phyloP scores from a whole-genome alignment of 441 rosid genomes.

The Pelargonium fulgidum region DNA sequence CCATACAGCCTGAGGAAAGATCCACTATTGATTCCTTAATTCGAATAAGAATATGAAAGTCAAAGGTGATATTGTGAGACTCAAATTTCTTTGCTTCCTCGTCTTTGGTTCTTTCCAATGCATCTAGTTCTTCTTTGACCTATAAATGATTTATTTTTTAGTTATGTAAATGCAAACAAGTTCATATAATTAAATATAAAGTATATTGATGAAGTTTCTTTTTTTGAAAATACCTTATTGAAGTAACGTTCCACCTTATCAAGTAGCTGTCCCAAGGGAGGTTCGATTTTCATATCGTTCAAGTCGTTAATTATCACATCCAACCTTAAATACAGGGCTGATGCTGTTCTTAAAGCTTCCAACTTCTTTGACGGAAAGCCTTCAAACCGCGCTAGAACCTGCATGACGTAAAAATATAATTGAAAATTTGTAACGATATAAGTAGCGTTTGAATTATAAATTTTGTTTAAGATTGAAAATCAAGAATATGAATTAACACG shows the following conservation, averaged over 20 bases:
- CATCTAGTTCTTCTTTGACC: conserved; percentile 70
- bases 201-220: neutral
- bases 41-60: conserved; percentile 54
- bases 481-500: too few species aligned
- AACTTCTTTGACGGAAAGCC: conserved; percentile 22
- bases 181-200: too few species aligned
- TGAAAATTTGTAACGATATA: neutral
- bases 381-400: conserved; percentile 20
- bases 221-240: conserved; percentile 28
- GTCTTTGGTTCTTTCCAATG: conserved; percentile 74
- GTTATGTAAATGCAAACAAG: too few species aligned
- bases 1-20: conserved; percentile 88
- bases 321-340: conserved; percentile 13
- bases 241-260: conserved; percentile 35
- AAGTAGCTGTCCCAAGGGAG: conserved; percentile 29
- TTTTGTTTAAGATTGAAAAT: too few species aligned
- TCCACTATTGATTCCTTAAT: conserved; percentile 91
- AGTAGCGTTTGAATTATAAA: too few species aligned
- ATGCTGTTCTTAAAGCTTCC: conserved; percentile 12
- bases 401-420: neutral
- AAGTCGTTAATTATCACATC: conserved; percentile 13
- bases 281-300: conserved; percentile 22
- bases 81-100: conserved; percentile 74
- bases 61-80: conserved; percentile 64
- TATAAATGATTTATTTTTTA: conserved; percentile 16